Evolutionary conservation across 2,329 filamentous ascomycete species (phyloP), one percentile per base, ranked within the genome.

Genomic region (Trichoderma lentiforme): DNA sequence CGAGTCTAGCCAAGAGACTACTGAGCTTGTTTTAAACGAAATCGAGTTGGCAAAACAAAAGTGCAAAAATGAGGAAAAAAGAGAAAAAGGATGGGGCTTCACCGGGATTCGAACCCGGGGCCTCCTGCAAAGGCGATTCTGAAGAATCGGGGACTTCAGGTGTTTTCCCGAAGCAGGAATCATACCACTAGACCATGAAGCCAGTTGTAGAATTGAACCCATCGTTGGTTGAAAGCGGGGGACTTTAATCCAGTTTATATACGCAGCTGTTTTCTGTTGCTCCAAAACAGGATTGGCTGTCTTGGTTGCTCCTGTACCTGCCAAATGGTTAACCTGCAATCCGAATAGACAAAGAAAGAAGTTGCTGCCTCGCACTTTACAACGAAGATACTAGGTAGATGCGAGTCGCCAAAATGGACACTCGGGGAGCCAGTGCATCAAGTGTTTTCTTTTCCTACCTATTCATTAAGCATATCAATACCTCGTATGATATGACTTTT

Each of bases 151-250:
- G 74, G 73, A 71, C 58, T 72, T 64, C 71, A 61, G 65, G 67
- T 70, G 4, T 15, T n/a, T 72, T 63, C 73, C 74, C 73, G 73
- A 74, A 74, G 73, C 71, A 73, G 70, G 73, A 75, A 76, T 76
- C 75, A 75, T 77, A 77, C 76, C 75, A 74, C 76, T 77, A 76
- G 76, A 77, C 75, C 75, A 77, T 69, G 56, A 73, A 72, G 69
- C 69, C 69, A 71, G 69, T 65, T 71, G 72, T 72, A 73, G 64
- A 56, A 32, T 67, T 71, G 71, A 71, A 58, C 69, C 69, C 61
- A 65, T 71, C 61, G 30, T 24, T 70, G 34, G 58, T 70, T 70
- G 68, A 24, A 56, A 64, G 28, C 21, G 30, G 58, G 60, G 30
- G 18, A 8, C 18, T 15, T 32, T 64, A 70, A 58, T 30, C 12